Percentiles rank a stretch among this genome's conserved stretches.
Evolutionary conservation across 257 asterid species (phyloP).

Genomic region (Coffea eugenioides): DNA sequence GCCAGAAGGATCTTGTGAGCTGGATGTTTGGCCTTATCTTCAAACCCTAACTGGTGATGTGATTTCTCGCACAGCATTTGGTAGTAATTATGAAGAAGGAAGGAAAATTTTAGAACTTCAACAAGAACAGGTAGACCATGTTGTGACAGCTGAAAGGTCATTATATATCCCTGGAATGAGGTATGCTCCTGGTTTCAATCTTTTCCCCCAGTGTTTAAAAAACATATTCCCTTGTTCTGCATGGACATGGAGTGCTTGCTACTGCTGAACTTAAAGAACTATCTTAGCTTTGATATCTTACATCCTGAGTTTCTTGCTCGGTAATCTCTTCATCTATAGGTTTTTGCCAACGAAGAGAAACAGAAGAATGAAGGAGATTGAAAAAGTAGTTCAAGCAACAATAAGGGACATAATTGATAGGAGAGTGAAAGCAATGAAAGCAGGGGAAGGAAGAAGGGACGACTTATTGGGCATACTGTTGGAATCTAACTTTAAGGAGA

Average conservation of each 20-base stretch:
- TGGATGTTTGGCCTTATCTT: constrained; percentile 54
- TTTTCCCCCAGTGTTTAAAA: not conserved
- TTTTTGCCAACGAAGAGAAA: constrained; percentile 26
- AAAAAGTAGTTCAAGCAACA: constrained; percentile 5
- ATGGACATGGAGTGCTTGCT: not conserved
- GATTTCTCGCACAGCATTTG: constrained; percentile 58
- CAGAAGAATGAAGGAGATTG: constrained; percentile 27
- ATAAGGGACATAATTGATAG: constrained; percentile 8
- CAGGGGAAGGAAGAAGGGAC: constrained; percentile 22
- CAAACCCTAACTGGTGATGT: constrained; percentile 39
- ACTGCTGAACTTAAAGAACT: not conserved
- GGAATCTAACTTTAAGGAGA: constrained; percentile 24
- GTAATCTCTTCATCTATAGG: not conserved
- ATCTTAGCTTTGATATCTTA: not conserved
- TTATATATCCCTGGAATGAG: constrained; percentile 46
- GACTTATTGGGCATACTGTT: constrained; percentile 25
- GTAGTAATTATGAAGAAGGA: constrained; percentile 56
- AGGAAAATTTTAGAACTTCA: constrained; percentile 44
- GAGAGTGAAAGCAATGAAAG: constrained; percentile 15
- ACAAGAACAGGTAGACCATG: constrained; percentile 32
- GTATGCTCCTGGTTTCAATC: constrained; percentile 16
- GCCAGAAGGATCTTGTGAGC: constrained; percentile 33
- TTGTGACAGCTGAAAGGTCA: constrained; percentile 17
- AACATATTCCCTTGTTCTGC: too few species aligned
- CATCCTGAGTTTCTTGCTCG: not conserved